These are phyloP conservation scores for Candida pseudofarinosa DNA, from an alignment of 805 yeast species.

Conservation along the genomic window DNA sequence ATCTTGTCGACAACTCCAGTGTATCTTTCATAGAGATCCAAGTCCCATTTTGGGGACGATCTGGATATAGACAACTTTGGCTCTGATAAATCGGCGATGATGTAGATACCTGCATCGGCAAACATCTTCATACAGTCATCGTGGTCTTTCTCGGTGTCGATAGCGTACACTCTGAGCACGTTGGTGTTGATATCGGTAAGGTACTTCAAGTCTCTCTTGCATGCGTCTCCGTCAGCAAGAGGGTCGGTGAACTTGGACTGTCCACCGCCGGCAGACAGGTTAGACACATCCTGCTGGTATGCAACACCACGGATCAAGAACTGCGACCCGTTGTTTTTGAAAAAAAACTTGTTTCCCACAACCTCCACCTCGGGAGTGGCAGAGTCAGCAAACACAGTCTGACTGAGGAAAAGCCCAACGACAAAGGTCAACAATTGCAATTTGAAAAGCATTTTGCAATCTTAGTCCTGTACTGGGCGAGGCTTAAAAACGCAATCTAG, in stretches of 20 bases:
- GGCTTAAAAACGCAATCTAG: too few relatives aligned
- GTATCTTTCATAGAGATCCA: slow-evolving; percentile 69
- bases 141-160: slow-evolving; percentile 35
- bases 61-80: slow-evolving; percentile 78
- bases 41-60: slow-evolving; percentile 73
- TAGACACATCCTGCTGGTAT: slow-evolving; percentile 39
- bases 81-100: slow-evolving; percentile 49
- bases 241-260: slow-evolving; percentile 29
- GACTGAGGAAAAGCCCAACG: slow-evolving; percentile 3
- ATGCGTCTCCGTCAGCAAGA: slow-evolving; percentile 36
- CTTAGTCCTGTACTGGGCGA: too few relatives aligned
- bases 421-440: slow-evolving; percentile 4
- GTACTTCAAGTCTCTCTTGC: slow-evolving; percentile 41
- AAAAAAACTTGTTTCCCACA: slow-evolving; percentile 41
- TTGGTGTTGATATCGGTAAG: slow-evolving; percentile 36
- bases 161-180: slow-evolving; percentile 41
- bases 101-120: slow-evolving; percentile 44
- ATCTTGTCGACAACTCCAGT: slow-evolving; percentile 77
- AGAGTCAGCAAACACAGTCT: slow-evolving; percentile 2
- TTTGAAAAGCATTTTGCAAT: slow-evolving; percentile 1
- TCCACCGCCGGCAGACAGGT: slow-evolving; percentile 12
- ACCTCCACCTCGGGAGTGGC: slow-evolving; percentile 33
- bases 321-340: slow-evolving; percentile 40
- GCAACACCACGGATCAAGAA: slow-evolving; percentile 43
- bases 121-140: slow-evolving; percentile 39